Evolutionary conservation across 306 rosid genomes (phyloP).

Genomic region (Citrullus amarus): DNA sequence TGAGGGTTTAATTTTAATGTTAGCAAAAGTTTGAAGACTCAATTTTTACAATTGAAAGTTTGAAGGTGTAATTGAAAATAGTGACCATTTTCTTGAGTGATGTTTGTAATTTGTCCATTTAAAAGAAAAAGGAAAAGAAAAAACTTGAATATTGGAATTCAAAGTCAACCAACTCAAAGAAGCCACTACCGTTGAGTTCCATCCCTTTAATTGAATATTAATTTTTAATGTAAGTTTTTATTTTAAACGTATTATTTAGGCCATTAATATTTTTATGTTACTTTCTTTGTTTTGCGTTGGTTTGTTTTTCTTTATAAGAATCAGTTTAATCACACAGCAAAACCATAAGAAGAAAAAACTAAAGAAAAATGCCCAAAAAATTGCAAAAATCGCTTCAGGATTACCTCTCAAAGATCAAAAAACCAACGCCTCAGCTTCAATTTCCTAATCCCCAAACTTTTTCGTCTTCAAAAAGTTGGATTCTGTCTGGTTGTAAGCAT

Average conservation of each 20-base stretch:
- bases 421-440: conserved; percentile 14
- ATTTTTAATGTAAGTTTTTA: not conserved
- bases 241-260: not conserved
- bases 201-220: not conserved
- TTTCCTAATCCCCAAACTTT: conserved; percentile 18
- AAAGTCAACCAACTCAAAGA: not conserved
- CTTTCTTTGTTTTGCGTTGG: not conserved
- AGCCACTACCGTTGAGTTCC: not conserved
- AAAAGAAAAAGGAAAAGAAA: not conserved
- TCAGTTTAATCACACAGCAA: not conserved
- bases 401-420: conserved; percentile 40
- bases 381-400: conserved; percentile 32
- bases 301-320: conserved; percentile 16
- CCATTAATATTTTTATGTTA: conserved; percentile 4
- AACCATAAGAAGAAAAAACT: not conserved
- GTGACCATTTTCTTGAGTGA: rapidly evolving
- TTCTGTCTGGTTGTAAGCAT: conserved; percentile 39
- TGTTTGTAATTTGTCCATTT: too few species aligned
- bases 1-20: too few species aligned
- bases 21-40: too few species aligned
- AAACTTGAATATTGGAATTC: not conserved
- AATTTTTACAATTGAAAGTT: too few species aligned
- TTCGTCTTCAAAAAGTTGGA: conserved; percentile 43
- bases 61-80: too few species aligned
- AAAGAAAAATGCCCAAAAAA: conserved; percentile 38